phyloP scores from a whole-genome alignment of 2,329 filamentous ascomycete species.

The Fusarium torulosum region DNA sequence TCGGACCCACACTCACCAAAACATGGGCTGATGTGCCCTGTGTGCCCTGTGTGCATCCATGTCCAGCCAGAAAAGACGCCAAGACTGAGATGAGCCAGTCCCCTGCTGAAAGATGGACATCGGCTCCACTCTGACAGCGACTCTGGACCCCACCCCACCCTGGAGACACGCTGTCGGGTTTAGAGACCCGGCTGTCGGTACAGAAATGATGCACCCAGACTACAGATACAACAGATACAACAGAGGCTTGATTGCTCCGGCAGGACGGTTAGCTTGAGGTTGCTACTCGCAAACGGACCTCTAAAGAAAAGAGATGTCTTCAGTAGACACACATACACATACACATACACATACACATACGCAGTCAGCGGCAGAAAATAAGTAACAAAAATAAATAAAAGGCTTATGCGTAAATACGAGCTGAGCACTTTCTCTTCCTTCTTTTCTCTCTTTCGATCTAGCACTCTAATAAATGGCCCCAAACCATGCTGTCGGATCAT shows the following conservation, averaged over 20 bases:
- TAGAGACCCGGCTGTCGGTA: slow-evolving; percentile 47
- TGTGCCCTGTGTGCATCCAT: no score
- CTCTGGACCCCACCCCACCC: slow-evolving; percentile 38
- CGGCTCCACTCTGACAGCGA: slow-evolving; percentile 36
- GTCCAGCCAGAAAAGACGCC: not conserved
- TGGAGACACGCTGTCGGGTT: slow-evolving; percentile 38
- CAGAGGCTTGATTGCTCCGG: no score
- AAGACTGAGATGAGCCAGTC: slow-evolving; percentile 22
- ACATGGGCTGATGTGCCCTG: not conserved
- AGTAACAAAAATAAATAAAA: no score
- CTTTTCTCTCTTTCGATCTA: no score
- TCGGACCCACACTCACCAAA: slow-evolving; percentile 13
- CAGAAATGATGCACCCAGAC: not conserved
- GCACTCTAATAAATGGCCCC: not conserved
- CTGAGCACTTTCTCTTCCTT: not conserved
- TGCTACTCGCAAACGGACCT: no score
- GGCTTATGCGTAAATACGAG: not conserved
- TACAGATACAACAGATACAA: no score
- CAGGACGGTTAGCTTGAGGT: no score
- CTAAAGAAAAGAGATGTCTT: slow-evolving; percentile 5
- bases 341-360: not conserved
- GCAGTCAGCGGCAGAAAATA: not conserved
- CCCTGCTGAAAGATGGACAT: slow-evolving; percentile 2
- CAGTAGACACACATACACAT: not conserved
- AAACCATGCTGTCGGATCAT: slow-evolving; percentile 31